Evolutionary conservation across 176 grass and related monocot genomes (phyloP), one percentile per base, ranked within the genome.

Genomic region (Areca catechu): DNA sequence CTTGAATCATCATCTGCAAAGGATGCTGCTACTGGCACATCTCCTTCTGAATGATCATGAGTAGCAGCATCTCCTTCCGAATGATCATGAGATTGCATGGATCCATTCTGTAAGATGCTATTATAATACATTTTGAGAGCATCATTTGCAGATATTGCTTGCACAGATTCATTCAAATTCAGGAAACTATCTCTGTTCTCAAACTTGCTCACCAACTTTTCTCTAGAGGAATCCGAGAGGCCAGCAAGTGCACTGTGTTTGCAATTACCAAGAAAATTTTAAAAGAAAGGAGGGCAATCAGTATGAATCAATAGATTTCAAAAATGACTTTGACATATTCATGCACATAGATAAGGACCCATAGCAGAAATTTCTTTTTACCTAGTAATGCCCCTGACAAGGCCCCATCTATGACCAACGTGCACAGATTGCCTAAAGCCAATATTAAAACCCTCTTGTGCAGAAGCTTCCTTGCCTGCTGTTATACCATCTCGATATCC

Each of bases 401-500:
- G 72, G 23, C 93, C 93, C 93, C 87, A 97, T 48, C 77, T 88
- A 60, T 78, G 75, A 64, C 94, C 94, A 79, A 61, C 70, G 51
- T 18, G 49, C 24, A 79, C 72, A 62, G 88, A 91, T 78, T 98
- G 83, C 54, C 62, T 65, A 74, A 89, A 92, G 50, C 88, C 94
- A 83, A 69, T 19, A 58, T 89, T 98, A 69, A 93, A 98, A 10
- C 88, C 94, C 53, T 86, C 94, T 77, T 93, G 94, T 4, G 84
- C 81, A 53, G 79, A 82, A 50, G 78, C 79, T 61, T 98, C 78
- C 66, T 85, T 76, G 29, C 93, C 84, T 71, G 78, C 69, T 9
- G 70, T 73, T 75, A 89, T 81, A 16, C 94, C 94, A 28, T 98
- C 94, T 53, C 94, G 77, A 55, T 98, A 98, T 53, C 94, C 94